phyloP scores from a whole-genome alignment of 768 basidiomycete genomes.

The Calvatia gigantea region DNA sequence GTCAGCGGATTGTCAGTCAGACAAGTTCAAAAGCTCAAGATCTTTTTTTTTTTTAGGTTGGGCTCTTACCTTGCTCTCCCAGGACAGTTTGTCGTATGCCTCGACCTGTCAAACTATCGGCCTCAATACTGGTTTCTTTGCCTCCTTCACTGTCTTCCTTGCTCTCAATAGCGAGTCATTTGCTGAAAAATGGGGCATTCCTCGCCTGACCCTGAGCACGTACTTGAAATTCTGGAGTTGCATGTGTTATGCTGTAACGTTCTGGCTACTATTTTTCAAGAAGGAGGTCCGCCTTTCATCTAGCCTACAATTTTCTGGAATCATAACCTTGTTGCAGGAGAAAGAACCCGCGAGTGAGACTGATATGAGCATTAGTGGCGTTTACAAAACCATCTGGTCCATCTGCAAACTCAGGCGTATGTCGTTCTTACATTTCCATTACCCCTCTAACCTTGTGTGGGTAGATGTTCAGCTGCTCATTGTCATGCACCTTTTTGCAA shows the following conservation, averaged over 20 bases:
- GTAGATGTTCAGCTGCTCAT: conserved; percentile 90
- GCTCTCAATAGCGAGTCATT: conserved; percentile 96
- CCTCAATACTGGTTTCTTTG: conserved; percentile 91
- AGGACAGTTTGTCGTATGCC: conserved; percentile 92
- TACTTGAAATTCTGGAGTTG: conserved; percentile 88
- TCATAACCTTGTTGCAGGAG: conserved; percentile 45
- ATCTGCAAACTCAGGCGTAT: conserved; percentile 89
- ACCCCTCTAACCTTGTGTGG: background rate
- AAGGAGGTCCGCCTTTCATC: conserved; percentile 59
- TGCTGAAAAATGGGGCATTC: conserved; percentile 78
- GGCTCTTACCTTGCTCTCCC: conserved; percentile 83
- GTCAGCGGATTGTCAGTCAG: conserved; percentile 38
- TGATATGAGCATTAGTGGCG: conserved; percentile 86
- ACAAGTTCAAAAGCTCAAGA: conserved; percentile 5
- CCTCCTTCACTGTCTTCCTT: conserved; percentile 95
- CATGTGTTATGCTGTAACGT: conserved; percentile 77
- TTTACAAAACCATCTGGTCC: conserved; percentile 93
- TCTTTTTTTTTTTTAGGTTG: conserved; percentile 47
- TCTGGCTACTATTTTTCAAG: conserved; percentile 85
- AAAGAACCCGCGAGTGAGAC: conserved; percentile 68
- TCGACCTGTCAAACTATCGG: conserved; percentile 99
- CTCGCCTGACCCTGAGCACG: conserved; percentile 63
- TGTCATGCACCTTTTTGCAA: conserved; percentile 83
- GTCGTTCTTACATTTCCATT: conserved; percentile 20
- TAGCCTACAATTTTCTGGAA: background rate